phyloP scores from a whole-genome alignment of 495 filamentous ascomycete genomes.

The Aspergillus conjunctus region DNA sequence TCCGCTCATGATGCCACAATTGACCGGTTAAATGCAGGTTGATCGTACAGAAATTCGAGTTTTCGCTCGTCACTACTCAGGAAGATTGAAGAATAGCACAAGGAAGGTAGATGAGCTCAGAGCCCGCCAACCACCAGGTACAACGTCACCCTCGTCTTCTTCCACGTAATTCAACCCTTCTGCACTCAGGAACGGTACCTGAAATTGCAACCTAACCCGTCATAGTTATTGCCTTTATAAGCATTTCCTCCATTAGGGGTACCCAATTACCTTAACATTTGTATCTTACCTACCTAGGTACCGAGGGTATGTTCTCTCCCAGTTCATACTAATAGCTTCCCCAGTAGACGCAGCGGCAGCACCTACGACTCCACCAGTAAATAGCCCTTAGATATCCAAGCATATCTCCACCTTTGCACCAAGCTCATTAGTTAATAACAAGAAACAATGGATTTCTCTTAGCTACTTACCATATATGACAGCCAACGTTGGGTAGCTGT shows the following conservation, averaged over 20 bases:
- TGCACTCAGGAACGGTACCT: constrained; percentile 16
- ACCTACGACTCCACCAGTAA: too few species aligned
- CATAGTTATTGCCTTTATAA: background rate
- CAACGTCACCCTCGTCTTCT: constrained; percentile 16
- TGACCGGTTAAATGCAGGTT: background rate
- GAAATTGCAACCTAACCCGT: constrained; percentile 6
- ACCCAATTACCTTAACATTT: background rate
- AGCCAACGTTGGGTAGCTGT: too few species aligned
- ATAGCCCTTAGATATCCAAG: too few species aligned
- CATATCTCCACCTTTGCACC: too few species aligned
- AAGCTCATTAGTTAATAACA: too few species aligned
- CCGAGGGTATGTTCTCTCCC: too few species aligned
- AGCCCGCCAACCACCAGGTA: constrained; percentile 10
- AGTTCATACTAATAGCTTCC: too few species aligned
- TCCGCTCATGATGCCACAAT: too few species aligned
- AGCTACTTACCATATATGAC: background rate
- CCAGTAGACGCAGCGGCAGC: too few species aligned
- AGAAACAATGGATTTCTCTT: constrained; percentile 20
- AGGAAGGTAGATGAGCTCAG: background rate
- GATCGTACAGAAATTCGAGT: background rate
- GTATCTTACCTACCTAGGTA: too few species aligned
- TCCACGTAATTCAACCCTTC: constrained; percentile 8
- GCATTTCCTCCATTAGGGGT: background rate
- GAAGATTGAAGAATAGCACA: background rate
- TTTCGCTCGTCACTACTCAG: background rate